Evolutionary conservation across 768 basidiomycete species (phyloP), one percentile per base, ranked within the genome.

Genomic region (Obba rivulosa): DNA sequence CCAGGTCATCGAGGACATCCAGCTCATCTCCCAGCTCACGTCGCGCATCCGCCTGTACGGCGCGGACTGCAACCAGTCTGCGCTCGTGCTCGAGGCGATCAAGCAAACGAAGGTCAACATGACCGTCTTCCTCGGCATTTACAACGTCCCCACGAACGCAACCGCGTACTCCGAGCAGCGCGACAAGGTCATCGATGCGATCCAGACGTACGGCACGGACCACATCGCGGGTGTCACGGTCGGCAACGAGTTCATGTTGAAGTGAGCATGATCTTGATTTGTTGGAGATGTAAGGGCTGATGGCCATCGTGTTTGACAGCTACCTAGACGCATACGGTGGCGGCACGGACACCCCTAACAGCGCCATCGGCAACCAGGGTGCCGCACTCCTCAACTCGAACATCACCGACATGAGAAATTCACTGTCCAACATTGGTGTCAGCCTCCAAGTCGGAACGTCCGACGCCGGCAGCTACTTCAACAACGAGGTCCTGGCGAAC

Each of bases 161-260:
- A 70, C 76, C 1, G 84, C 89, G 3, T 96, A 93, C 62, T 43
- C 64, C 0, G 79, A 86, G 34, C 95, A 99, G 65, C 78, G 77
- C 18, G 75, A 77, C 51, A 65, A 68, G n/a, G 79, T 93, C 48
- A 67, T 81, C 53, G 62, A 71, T 2, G 92, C 85, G 8, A 68
- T 97, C 46, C 62, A 85, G 62, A 82, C 78, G 1, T 97, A 84
- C 61, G 94, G 94, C 25, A 76, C 79, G 2, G 77, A 77, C 50
- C 65, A 92, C 57, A 78, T 97, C 45, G 70, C 69, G 0, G 95
- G 95, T 8, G 60, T 97, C 34, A 93, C 86, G 11, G 93, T 96
- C 28, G 93, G 95, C 28, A 95, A 96, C 62, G 92, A 95, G 67
- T 91, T 80, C 62, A 88, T 92, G 61, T 74, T 93, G 42, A 80